Evolutionary conservation across 2,329 filamentous ascomycete genomes (phyloP).

Genomic region (Rhexocercosporidium sp.): DNA sequence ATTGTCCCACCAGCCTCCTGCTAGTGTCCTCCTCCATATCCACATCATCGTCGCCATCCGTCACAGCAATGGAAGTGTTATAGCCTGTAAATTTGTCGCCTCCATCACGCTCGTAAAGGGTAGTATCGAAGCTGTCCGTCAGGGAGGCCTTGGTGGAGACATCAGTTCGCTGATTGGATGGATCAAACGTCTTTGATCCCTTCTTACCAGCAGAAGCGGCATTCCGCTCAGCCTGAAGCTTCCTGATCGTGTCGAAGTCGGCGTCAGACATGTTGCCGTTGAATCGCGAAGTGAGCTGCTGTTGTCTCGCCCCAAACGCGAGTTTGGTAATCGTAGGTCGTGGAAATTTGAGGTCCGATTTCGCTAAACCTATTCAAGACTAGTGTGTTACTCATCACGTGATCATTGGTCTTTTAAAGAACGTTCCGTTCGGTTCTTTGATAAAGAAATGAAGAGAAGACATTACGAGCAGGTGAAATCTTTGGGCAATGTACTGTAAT

Average conservation of each 20-base stretch:
- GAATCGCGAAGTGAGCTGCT: conserved; percentile 12
- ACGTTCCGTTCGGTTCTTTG: no score
- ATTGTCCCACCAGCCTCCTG: conserved; percentile 87
- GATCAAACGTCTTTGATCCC: conserved; percentile 80
- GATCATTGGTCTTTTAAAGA: no score
- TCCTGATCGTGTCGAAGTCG: conserved; percentile 86
- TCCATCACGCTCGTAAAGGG: conserved; percentile 81
- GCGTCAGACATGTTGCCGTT: conserved; percentile 69
- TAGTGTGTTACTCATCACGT: background rate
- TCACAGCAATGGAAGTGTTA: conserved; percentile 83
- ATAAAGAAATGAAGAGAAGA: no score
- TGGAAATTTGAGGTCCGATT: conserved; percentile 2
- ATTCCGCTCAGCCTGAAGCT: conserved; percentile 92
- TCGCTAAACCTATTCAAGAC: background rate
- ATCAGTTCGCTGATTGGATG: conserved; percentile 80
- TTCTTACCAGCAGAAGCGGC: conserved; percentile 78
- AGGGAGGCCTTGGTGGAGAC: conserved; percentile 88
- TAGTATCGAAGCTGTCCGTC: conserved; percentile 85
- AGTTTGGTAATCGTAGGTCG: conserved; percentile 3
- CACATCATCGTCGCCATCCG: conserved; percentile 78
- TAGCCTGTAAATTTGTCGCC: conserved; percentile 87
- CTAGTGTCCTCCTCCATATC: conserved; percentile 79
- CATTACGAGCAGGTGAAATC: no score
- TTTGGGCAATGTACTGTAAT: no score
- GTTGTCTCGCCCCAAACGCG: conserved; percentile 11